phyloP scores from a whole-genome alignment of 257 asterid species.

The Paulownia fortunei region DNA sequence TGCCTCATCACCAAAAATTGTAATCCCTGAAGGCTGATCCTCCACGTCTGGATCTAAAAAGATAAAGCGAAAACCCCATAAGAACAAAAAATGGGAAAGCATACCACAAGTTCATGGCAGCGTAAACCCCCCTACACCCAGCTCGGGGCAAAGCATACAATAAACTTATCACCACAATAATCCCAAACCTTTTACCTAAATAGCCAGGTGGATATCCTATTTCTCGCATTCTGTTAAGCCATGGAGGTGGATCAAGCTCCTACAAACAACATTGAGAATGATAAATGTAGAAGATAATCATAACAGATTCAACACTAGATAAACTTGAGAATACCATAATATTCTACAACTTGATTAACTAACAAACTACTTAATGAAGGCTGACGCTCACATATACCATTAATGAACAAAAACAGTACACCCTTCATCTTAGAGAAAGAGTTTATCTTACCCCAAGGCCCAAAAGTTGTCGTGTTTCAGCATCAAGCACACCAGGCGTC shows the following conservation, averaged over 20 bases:
- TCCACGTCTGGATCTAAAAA: constrained; percentile 58
- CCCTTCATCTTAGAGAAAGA: constrained; percentile 16
- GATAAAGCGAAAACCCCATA: constrained; percentile 6
- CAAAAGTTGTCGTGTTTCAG: constrained; percentile 79
- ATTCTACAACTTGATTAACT: constrained; percentile 15
- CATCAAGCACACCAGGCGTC: constrained; percentile 82
- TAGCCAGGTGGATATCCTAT: constrained; percentile 97
- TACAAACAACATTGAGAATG: constrained; percentile 41
- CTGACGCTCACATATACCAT: neutral
- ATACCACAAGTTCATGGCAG: neutral
- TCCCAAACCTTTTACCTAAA: constrained; percentile 61
- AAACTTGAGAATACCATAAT: neutral
- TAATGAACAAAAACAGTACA: constrained; percentile 8
- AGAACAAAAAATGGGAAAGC: constrained; percentile 2
- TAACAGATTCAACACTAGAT: neutral
- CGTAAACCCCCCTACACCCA: neutral
- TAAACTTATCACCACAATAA: constrained; percentile 16
- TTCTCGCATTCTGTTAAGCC: constrained; percentile 98
- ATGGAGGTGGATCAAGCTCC: constrained; percentile 99
- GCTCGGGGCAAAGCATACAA: neutral
- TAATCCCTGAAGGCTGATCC: constrained; percentile 91
- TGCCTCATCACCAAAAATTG: constrained; percentile 79
- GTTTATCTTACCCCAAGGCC: constrained; percentile 83
- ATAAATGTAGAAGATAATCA: neutral
- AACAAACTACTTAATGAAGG: neutral